Base-by-base conservation (phyloP, 139 green algal genomes). In the Desmodesmus armatus region DNA sequence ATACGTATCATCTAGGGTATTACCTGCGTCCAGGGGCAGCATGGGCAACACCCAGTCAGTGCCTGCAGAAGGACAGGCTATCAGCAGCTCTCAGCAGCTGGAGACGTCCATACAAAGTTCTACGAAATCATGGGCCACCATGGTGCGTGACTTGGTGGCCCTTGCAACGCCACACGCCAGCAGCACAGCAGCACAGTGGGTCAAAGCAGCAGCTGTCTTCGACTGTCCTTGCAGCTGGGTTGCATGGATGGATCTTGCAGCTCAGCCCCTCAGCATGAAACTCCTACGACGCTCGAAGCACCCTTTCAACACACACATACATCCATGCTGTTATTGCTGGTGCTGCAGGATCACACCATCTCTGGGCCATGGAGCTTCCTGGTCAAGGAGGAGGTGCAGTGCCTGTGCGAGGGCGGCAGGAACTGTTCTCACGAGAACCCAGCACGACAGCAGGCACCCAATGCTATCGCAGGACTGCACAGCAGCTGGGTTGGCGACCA, bases 391-490 rank as follows among this genome's bases (percentile, higher is more conserved):
- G 43, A 69, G 13, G 69, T 86, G 49, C 80, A 86, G 70, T 86
- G 80, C 53, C 29, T 86, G 6, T 87, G 65, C 39, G 74, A 86
- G 89, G 90, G 90, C 15, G 89, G 89, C 43, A 76, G 51, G 3
- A 80, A 60, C 43, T 95, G 92, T 67, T 81, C 60, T 1, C 70
- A 65, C 0, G 92, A 95, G 76, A 78, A 93, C 79, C 89, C 91
- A 40, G 65, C 70, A 5, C 70, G 25, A 17, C 92, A 95, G 67
- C 80, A 82, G 23, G 65, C 60, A 5, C 11, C 43, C 37, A 91
- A 90, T 70, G 90, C 91, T 25, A 88, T 96, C n/a, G 53, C 71
- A 9, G 93, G 93, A 5, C 69, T 96, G 63, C 94, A 96, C 88
- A 84, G 81, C 73, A 92, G 80, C 80, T 96, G 94, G 94, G 91